Percentiles rank a stretch among this genome's conserved stretches.
Evolutionary conservation across 305 asterid genomes (phyloP).

Genomic region (Fraxinus floribunda): DNA sequence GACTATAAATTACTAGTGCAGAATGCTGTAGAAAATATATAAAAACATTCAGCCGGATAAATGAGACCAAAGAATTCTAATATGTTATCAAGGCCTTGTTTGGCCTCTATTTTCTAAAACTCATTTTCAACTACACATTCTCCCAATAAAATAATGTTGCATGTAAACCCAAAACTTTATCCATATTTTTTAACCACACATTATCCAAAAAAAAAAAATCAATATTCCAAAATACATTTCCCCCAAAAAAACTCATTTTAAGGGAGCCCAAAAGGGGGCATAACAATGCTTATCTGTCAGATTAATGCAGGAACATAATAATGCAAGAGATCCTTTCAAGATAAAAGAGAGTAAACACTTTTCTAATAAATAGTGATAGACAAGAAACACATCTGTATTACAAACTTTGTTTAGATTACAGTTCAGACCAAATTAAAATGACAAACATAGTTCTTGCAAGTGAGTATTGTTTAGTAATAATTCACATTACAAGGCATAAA

Average conservation of each 20-base stretch:
- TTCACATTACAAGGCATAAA: neutral
- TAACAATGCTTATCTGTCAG: constrained; percentile 4
- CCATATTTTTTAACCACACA: neutral
- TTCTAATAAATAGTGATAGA: neutral
- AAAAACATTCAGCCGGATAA: neutral
- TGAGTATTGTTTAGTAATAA: neutral
- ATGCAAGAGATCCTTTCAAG: neutral
- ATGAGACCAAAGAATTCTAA: neutral
- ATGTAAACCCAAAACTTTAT: no score
- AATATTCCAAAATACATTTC: no score
- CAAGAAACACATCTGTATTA: neutral
- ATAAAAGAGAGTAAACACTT: neutral
- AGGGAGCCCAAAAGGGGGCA: neutral
- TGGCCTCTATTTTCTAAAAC: neutral
- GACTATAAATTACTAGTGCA: neutral
- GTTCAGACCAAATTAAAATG: constrained; percentile 16
- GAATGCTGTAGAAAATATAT: neutral
- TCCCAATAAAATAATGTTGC: neutral
- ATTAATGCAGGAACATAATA: constrained; percentile 9
- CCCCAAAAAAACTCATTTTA: no score
- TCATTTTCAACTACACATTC: neutral
- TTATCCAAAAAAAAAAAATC: no score
- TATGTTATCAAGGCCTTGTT: neutral
- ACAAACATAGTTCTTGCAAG: neutral
- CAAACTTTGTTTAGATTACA: neutral